phyloP scores from a whole-genome alignment of 2,329 filamentous ascomycete genomes.

The Aspergillus pseudoglaucus region DNA sequence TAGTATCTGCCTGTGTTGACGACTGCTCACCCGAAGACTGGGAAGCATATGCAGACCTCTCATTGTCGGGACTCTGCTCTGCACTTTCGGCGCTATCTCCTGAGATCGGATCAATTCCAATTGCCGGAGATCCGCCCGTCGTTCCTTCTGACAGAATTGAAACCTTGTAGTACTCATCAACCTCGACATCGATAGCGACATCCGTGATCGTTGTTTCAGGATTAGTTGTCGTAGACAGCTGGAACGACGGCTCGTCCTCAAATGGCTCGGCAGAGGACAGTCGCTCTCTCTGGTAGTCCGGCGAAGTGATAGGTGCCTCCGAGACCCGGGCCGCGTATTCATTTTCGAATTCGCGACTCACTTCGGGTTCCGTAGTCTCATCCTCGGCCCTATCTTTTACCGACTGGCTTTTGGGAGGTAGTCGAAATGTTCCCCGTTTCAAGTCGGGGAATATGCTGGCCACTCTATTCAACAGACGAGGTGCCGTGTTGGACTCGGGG shows the following conservation, averaged over 20 bases:
- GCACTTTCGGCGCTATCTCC: conserved; percentile 1
- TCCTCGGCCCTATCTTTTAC: conserved; percentile 37
- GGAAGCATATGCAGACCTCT: neutral
- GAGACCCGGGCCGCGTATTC: conserved; percentile 38
- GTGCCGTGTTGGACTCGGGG: neutral
- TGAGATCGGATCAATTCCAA: neutral
- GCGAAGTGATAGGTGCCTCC: conserved; percentile 37
- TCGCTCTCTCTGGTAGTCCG: neutral
- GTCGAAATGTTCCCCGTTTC: conserved; percentile 27
- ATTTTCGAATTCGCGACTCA: conserved; percentile 32
- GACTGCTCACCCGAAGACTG: neutral
- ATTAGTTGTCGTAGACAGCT: conserved; percentile 5
- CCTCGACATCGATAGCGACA: conserved; percentile 7
- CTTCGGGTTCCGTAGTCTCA: conserved; percentile 26
- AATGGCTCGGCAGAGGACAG: conserved; percentile 2
- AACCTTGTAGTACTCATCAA: conserved; percentile 13
- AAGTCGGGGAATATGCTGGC: conserved; percentile 30
- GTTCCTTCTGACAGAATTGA: conserved; percentile 7
- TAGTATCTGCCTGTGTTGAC: neutral
- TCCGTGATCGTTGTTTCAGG: conserved; percentile 5
- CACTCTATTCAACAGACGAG: conserved; percentile 17
- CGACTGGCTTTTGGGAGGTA: conserved; percentile 16
- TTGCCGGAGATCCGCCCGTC: neutral
- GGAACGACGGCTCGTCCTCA: conserved; percentile 1
- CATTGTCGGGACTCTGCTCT: neutral